These are phyloP conservation scores for Suhomyces taliae DNA, from an alignment of 1,139 yeast species.

Conservation along the genomic window DNA sequence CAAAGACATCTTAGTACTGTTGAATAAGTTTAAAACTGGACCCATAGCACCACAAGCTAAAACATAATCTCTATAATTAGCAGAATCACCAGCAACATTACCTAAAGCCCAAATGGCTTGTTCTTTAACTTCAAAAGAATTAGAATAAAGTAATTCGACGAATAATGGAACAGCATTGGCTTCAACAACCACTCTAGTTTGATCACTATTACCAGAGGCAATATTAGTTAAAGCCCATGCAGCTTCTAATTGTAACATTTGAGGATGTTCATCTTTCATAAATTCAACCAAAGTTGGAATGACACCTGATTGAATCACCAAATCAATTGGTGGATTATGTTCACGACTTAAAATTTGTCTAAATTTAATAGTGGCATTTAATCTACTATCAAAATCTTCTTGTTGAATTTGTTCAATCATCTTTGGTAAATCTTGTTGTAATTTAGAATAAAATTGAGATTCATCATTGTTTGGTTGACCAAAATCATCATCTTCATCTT, in stretches of 20 bases:
- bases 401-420: slow-evolving; percentile 84
- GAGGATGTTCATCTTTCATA: slow-evolving; percentile 75
- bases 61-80: slow-evolving; percentile 86
- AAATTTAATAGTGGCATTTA: slow-evolving; percentile 88
- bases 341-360: slow-evolving; percentile 93
- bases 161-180: slow-evolving; percentile 93
- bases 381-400: slow-evolving; percentile 73
- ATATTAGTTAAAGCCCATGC: slow-evolving; percentile 99
- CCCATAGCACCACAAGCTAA: slow-evolving; percentile 83
- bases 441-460: slow-evolving; percentile 51
- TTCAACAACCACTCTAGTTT: slow-evolving; percentile 87
- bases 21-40: slow-evolving; percentile 78
- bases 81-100: slow-evolving; percentile 96
- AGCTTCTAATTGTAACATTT: slow-evolving; percentile 91
- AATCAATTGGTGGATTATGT: slow-evolving; percentile 95
- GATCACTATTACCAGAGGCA: slow-evolving; percentile 92
- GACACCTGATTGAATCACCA: slow-evolving; percentile 90
- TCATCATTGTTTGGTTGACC: slow-evolving; percentile 46
- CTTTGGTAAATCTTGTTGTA: slow-evolving; percentile 76
- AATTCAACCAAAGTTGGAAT: slow-evolving; percentile 88
- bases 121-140: slow-evolving; percentile 88
- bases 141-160: slow-evolving; percentile 76
- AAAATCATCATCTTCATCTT: slow-evolving; percentile 50
- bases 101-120: slow-evolving; percentile 99
- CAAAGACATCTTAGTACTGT: slow-evolving; percentile 79